These are phyloP conservation scores for Multifurca ochricompacta DNA, from an alignment of 768 basidiomycete species.

Conservation along the genomic window DNA sequence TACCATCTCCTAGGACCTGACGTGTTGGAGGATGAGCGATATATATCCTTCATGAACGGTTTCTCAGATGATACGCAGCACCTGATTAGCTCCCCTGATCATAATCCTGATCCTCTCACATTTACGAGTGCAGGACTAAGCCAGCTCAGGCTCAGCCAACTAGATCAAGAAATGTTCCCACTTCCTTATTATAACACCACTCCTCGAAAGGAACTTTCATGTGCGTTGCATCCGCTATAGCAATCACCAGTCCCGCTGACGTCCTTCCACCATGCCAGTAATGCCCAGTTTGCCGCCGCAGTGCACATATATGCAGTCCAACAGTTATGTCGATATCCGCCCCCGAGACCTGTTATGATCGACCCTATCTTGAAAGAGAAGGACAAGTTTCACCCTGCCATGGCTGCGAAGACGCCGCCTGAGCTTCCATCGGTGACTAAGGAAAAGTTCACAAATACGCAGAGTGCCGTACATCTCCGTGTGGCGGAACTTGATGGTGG, in stretches of 20 bases:
- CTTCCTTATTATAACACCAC: slow-evolving; percentile 47
- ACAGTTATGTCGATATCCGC: slow-evolving; percentile 14
- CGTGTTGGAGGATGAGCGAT: slow-evolving; percentile 63
- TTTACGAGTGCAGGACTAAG: slow-evolving; percentile 69
- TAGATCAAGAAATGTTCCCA: slow-evolving; percentile 70
- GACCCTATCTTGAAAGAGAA: slow-evolving; percentile 26
- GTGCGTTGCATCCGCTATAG: slow-evolving; percentile 19
- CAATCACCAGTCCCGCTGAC: neutral
- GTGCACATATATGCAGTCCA: slow-evolving; percentile 9
- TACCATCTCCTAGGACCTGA: slow-evolving; percentile 67
- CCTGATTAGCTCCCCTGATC: slow-evolving; percentile 57
- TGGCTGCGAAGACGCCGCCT: neutral
- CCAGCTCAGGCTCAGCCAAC: slow-evolving; percentile 60
- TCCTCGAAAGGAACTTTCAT: slow-evolving; percentile 33
- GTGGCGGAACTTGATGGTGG: neutral
- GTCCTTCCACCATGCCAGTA: neutral
- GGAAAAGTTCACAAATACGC: slow-evolving; percentile 35
- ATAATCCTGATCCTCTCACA: slow-evolving; percentile 55
- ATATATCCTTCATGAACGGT: slow-evolving; percentile 61
- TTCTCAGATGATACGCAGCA: slow-evolving; percentile 67
- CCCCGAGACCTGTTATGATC: slow-evolving; percentile 28
- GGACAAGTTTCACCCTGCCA: slow-evolving; percentile 18
- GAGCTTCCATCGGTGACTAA: slow-evolving; percentile 30
- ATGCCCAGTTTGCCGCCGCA: slow-evolving; percentile 19
- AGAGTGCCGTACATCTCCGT: slow-evolving; percentile 26